Percentiles rank a stretch among this genome's conserved stretches.
phyloP scores from a whole-genome alignment of 2,329 filamentous ascomycete genomes.

The Endocalyx cinctus region DNA sequence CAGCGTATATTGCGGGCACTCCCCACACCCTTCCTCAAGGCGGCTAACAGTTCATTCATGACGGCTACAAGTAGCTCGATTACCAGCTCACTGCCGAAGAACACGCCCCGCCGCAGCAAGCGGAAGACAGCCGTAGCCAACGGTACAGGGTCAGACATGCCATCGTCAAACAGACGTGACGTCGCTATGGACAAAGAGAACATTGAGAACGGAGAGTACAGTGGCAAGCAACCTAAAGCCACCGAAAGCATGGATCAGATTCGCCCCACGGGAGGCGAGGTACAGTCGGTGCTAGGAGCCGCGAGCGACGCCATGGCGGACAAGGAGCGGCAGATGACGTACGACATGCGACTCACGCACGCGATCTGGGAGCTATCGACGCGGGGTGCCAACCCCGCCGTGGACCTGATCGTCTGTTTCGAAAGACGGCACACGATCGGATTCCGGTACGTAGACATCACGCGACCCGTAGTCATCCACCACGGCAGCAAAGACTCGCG shows the following conservation, averaged over 20 bases:
- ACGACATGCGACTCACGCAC: constrained; percentile 82
- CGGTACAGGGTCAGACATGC: constrained; percentile 13
- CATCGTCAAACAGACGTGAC: constrained; percentile 28
- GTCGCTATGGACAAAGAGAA: constrained; percentile 48
- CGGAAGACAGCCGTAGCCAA: constrained; percentile 45
- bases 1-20: constrained; percentile 87
- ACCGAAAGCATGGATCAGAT: constrained; percentile 48
- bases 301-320: constrained; percentile 61
- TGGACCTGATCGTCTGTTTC: constrained; percentile 87
- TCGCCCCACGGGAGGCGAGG: constrained; percentile 24
- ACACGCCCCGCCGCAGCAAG: constrained; percentile 53
- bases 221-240: constrained; percentile 23
- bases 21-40: constrained; percentile 85
- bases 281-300: constrained; percentile 38
- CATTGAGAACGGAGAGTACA: constrained; percentile 23
- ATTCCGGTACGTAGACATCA: constrained; percentile 96
- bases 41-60: constrained; percentile 95
- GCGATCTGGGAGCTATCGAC: constrained; percentile 94
- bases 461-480: constrained; percentile 84
- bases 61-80: constrained; percentile 83
- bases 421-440: constrained; percentile 89
- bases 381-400: constrained; percentile 85
- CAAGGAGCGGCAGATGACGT: constrained; percentile 67
- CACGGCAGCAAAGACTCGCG: constrained; percentile 87
- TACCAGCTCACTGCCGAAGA: constrained; percentile 70